Percentiles rank a stretch among this genome's conserved stretches.
Evolutionary conservation across 192 early-diverging fungal genomes (phyloP).

Genomic region (Lobosporangium transversale): DNA sequence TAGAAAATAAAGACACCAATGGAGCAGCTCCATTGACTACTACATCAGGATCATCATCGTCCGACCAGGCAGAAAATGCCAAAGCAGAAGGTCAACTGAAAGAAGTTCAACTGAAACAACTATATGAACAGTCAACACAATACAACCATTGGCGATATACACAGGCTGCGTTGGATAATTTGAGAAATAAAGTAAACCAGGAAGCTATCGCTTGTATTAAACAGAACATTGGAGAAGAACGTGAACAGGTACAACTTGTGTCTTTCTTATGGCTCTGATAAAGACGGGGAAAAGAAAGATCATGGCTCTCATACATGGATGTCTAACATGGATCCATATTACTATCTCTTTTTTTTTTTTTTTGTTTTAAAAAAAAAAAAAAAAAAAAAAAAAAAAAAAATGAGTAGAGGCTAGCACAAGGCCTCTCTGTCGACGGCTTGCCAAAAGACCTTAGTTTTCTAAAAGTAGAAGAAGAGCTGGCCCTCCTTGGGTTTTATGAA

Average conservation of each 20-base stretch:
- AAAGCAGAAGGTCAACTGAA: constrained; percentile 5
- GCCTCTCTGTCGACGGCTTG: constrained; percentile 17
- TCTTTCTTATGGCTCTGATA: not conserved
- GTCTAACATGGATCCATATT: not conserved
- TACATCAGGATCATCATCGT: too few relatives aligned
- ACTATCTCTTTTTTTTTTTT: not conserved
- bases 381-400: too few relatives aligned
- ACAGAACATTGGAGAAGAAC: constrained; percentile 65
- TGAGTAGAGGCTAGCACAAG: constrained; percentile 27
- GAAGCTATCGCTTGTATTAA: constrained; percentile 67
- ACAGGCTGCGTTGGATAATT: constrained; percentile 59
- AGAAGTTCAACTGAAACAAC: constrained; percentile 33
- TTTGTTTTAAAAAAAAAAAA: too few relatives aligned
- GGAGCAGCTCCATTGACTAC: not conserved
- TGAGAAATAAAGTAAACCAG: constrained; percentile 66
- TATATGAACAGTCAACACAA: constrained; percentile 79
- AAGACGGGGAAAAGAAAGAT: too few relatives aligned
- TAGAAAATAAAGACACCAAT: constrained; percentile 8
- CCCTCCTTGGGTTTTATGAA: constrained; percentile 66
- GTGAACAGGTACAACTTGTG: constrained; percentile 26
- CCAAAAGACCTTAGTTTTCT: constrained; percentile 55
- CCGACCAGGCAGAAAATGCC: not conserved
- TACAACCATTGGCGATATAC: constrained; percentile 80
- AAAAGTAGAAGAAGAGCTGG: constrained; percentile 61
- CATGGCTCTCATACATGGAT: too few relatives aligned